These are phyloP conservation scores for Globisporangium rhizosaccharum DNA, from an alignment of 352 stramenopile species.

Conservation along the genomic window DNA sequence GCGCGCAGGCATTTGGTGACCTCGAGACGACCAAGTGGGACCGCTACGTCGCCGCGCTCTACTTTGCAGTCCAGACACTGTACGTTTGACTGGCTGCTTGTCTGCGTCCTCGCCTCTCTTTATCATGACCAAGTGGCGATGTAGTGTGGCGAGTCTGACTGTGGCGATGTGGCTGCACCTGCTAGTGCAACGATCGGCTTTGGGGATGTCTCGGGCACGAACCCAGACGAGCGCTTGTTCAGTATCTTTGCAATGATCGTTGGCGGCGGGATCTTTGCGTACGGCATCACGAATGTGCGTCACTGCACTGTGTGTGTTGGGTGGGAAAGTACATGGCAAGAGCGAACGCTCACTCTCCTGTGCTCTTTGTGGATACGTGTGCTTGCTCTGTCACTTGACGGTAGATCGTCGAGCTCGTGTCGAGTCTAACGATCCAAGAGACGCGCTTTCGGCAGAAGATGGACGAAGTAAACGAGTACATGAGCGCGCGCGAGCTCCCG, in stretches of 20 bases:
- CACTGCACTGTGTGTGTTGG: no score
- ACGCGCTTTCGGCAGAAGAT: conserved; percentile 70
- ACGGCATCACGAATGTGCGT: conserved; percentile 76
- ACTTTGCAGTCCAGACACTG: conserved; percentile 28
- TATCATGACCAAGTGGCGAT: background rate
- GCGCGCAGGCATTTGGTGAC: background rate
- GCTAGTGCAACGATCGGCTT: conserved; percentile 71
- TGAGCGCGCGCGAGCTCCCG: conserved; percentile 65
- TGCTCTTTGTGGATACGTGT: background rate
- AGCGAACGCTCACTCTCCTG: background rate
- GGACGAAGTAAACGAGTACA: conserved; percentile 82
- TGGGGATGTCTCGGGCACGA: conserved; percentile 49
- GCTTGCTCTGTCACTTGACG: background rate
- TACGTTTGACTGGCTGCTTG: conserved; percentile 2
- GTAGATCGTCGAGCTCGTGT: conserved; percentile 31
- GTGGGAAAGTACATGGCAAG: no score
- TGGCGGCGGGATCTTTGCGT: conserved; percentile 76
- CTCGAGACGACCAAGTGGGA: conserved; percentile 13
- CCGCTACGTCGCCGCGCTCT: conserved; percentile 25
- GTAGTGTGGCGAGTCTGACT: background rate
- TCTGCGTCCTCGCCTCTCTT: background rate
- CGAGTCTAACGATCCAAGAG: conserved; percentile 44
- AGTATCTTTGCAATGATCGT: conserved; percentile 70
- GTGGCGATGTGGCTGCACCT: background rate
- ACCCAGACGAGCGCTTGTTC: conserved; percentile 60